These are phyloP conservation scores for Hericium alpestre DNA, from an alignment of 768 basidiomycete genomes.

Conservation along the genomic window DNA sequence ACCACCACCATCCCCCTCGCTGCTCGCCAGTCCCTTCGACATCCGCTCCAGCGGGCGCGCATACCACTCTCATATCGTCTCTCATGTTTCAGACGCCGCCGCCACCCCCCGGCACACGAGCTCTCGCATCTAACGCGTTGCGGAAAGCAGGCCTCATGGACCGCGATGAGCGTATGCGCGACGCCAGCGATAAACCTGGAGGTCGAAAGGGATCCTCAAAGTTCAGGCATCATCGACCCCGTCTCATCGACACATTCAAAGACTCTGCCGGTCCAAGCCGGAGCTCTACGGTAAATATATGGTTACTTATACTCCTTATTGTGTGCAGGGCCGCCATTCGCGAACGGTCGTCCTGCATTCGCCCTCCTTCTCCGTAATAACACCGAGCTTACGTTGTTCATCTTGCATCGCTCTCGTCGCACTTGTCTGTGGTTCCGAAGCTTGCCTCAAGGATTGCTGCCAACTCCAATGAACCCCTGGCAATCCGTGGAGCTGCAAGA, in stretches of 20 bases:
- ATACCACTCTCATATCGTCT: background rate
- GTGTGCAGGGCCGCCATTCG: slow-evolving; percentile 11
- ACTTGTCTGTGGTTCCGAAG: slow-evolving; percentile 24
- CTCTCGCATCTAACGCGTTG: slow-evolving; percentile 51
- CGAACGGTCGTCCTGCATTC: slow-evolving; percentile 13
- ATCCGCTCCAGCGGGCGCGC: slow-evolving; percentile 1
- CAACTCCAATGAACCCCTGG: slow-evolving; percentile 34
- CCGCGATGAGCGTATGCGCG: slow-evolving; percentile 66
- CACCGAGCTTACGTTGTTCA: slow-evolving; percentile 30
- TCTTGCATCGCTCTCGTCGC: slow-evolving; percentile 27
- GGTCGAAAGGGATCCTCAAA: slow-evolving; percentile 62
- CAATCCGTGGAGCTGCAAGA: slow-evolving; percentile 58
- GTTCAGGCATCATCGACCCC: slow-evolving; percentile 46
- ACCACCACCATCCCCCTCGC: slow-evolving; percentile 4
- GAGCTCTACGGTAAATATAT: slow-evolving; percentile 60
- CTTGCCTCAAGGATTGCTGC: slow-evolving; percentile 29
- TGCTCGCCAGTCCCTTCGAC: slow-evolving; percentile 3
- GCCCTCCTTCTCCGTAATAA: slow-evolving; percentile 17
- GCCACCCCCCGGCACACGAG: slow-evolving; percentile 44
- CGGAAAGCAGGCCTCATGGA: slow-evolving; percentile 69
- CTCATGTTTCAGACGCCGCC: slow-evolving; percentile 54
- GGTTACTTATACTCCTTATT: slow-evolving; percentile 22
- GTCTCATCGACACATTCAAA: slow-evolving; percentile 50
- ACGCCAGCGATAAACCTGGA: slow-evolving; percentile 56
- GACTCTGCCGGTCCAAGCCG: slow-evolving; percentile 37